Base-by-base conservation (phyloP, 2,329 filamentous ascomycete species). In the Bimuria novae-zelandiae region DNA sequence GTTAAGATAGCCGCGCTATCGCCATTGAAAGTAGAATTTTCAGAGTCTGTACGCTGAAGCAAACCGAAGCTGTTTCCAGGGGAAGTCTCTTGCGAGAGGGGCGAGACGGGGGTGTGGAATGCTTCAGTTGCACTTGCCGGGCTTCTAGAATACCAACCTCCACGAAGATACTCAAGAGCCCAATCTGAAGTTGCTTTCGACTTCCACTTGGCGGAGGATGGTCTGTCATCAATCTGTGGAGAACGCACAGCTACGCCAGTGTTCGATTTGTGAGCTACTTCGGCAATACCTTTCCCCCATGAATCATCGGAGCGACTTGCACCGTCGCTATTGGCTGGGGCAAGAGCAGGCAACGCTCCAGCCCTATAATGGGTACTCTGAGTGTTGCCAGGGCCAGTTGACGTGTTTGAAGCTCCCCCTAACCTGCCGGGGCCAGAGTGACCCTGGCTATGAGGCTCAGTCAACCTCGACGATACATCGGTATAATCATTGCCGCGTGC, bases 141-240 rank as follows among this genome's bases (percentile, higher is more conserved):
- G 37, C 49, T 49, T 23, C 41, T 48, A 4, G 43, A 37, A 27
- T 49, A 27, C 50, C 43, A 52, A 22, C 54, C 54, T 7, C 54
- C 54, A 22, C 54, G 54, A 17, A 56, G 54, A 46, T 56, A 56
- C 36, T 56, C 54, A 23, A 56, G 33, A 21, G 52, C 50, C 54
- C 54, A 56, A 32, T 49, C 46, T 25, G 44, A 37, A 16, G 46
- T 47, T 4, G 49, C 21, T 32, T 46, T 56, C 2, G 12, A 21
- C 33, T 39, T 49, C 14, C 32, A 32, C 7, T 12, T 29, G 29
- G 21, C 16, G 7, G 4, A 16, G 5, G 17, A 22, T 3, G 21
- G 8, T 40, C 17, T 14, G 11, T 22, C 19, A 14, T 22, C 17
- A 23, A 22, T 22, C 3, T 40, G 21, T 40, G 21, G 8, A 23